These are phyloP conservation scores for Rhizopogon rudus DNA, from an alignment of 768 basidiomycete genomes.

Conservation along the genomic window DNA sequence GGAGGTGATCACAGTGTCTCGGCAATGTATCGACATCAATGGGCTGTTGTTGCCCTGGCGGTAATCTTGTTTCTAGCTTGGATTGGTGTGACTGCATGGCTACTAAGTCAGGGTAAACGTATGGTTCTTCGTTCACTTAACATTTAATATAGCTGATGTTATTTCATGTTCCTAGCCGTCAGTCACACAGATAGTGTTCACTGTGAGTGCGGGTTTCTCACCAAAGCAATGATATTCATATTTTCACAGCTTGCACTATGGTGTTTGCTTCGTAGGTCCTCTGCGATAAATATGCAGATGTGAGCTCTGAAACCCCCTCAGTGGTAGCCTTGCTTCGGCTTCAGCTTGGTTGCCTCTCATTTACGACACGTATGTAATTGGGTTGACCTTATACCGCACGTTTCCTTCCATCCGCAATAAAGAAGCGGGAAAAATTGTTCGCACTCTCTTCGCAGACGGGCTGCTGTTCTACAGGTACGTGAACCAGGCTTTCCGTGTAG, in stretches of 20 bases:
- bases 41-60: constrained; percentile 5
- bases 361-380: constrained; percentile 33
- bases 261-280: constrained; percentile 27
- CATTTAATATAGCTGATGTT: no score
- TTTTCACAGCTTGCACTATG: constrained; percentile 34
- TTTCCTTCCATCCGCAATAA: constrained; percentile 12
- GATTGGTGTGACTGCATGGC: constrained; percentile 46
- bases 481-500: background rate
- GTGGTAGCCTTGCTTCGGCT: constrained; percentile 23
- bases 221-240: constrained; percentile 22
- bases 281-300: background rate
- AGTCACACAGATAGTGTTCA: background rate
- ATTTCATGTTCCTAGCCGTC: constrained; percentile 7
- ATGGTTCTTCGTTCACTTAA: constrained; percentile 12
- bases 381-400: constrained; percentile 29
- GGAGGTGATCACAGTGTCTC: constrained; percentile 4
- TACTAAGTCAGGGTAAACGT: constrained; percentile 50
- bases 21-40: constrained; percentile 12
- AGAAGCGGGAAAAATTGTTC: constrained; percentile 13
- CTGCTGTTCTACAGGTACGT: constrained; percentile 31
- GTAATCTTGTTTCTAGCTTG: constrained; percentile 35
- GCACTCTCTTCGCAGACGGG: constrained; percentile 27
- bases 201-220: constrained; percentile 6
- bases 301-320: constrained; percentile 1
- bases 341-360: constrained; percentile 38